Conservation (phyloP, 1,284 basidiomycete species). For the Thecaphora frezii region DNA sequence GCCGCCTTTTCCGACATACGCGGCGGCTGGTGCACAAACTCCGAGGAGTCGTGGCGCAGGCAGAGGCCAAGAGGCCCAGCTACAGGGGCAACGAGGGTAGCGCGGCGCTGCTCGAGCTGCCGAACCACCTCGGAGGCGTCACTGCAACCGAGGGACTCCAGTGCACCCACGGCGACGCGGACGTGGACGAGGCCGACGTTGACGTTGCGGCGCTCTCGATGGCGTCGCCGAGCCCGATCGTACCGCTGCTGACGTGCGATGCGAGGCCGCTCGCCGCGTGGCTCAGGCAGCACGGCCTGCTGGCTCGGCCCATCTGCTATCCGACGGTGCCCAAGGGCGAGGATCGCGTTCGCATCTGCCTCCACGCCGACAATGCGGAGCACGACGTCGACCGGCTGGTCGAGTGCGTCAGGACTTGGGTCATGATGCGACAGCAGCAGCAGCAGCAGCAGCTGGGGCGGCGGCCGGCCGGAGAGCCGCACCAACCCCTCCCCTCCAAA, state of each 20-base stretch:
- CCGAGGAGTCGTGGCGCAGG: conserved; percentile 10
- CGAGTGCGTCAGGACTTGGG: conserved; percentile 17
- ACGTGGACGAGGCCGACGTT: background rate
- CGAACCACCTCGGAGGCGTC: no score
- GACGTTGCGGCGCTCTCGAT: conserved; percentile 20
- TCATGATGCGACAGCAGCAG: conserved; percentile 1
- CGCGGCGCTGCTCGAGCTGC: no score
- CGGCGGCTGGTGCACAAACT: conserved; percentile 8
- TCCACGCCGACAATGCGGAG: conserved; percentile 73
- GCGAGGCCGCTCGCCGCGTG: conserved; percentile 72
- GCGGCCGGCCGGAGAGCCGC: no score
- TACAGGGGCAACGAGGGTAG: no score
- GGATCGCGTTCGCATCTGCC: conserved; percentile 79
- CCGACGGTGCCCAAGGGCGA: conserved; percentile 77
- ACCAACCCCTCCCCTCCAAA: no score
- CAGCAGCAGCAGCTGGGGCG: background rate
- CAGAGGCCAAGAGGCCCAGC: background rate
- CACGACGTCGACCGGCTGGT: conserved; percentile 66
- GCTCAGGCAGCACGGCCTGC: conserved; percentile 68
- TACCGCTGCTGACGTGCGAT: conserved; percentile 76
- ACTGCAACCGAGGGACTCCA: no score
- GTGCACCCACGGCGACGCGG: background rate
- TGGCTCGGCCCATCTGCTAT: conserved; percentile 74
- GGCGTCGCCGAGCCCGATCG: conserved; percentile 68
- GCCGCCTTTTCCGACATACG: conserved; percentile 8